Conservation (phyloP, 257 asterid species). For the Nicotiana sylvestris region DNA sequence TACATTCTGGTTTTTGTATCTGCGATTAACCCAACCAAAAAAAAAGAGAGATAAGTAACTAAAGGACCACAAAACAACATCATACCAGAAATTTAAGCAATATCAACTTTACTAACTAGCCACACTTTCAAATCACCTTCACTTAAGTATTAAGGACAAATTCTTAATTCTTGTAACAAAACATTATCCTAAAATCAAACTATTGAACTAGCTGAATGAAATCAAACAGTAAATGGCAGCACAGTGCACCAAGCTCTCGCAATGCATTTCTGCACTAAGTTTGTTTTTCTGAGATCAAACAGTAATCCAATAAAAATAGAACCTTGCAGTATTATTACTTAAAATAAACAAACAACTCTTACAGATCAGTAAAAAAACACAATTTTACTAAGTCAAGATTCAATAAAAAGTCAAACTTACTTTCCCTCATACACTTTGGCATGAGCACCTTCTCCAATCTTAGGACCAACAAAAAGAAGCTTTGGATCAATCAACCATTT, state of each 20-base stretch:
- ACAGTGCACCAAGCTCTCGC: no score
- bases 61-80: neutral
- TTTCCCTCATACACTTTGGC: conserved; percentile 94
- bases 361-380: conserved; percentile 4
- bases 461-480: conserved; percentile 86
- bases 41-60: neutral
- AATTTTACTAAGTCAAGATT: conserved; percentile 13
- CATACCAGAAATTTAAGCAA: neutral
- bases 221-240: neutral
- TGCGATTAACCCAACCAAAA: conserved; percentile 19
- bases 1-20: conserved; percentile 83
- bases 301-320: neutral
- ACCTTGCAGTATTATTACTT: neutral
- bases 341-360: neutral
- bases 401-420: conserved; percentile 54
- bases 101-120: neutral
- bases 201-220: neutral
- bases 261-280: no score
- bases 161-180: neutral
- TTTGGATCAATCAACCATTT: conserved; percentile 89
- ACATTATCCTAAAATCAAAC: neutral
- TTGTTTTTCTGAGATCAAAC: neutral
- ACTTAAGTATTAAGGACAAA: neutral
- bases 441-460: conserved; percentile 98
- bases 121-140: neutral